Base-by-base conservation (phyloP, 2,329 filamentous ascomycete species). In the Simplicillium sp. region DNA sequence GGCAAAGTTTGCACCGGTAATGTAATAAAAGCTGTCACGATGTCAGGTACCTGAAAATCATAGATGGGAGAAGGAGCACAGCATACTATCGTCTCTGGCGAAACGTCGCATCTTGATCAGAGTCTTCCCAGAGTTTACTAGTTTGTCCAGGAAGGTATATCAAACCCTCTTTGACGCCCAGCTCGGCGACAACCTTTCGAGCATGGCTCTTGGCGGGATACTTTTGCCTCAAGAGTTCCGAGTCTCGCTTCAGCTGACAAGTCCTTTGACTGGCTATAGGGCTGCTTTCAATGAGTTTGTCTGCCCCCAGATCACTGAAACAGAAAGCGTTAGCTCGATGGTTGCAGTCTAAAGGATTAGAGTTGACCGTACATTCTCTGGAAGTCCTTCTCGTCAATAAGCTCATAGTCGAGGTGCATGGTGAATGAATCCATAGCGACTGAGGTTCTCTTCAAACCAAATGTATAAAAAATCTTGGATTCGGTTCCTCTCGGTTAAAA, bases 21-120 rank as follows among this genome's bases (percentile, higher is more conserved):
- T 53, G 54, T 80, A 80, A 55, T 71, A 79, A 56, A 79, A 79
- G 62, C 73, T 77, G 41, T n/a, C 34, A 11, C 13, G 6, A 29
- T 39, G 15, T 15, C 15, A 20, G 15, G 14, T 5, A 34, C 12
- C 7, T 11, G 8, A 16, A 2, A 6, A 6, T 11, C 3, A 17
- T 9, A 18, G 28, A 16, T n/a, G 7, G 33, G n/a, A 16, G 4
- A 7, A n/a, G n/a, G n/a, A n/a, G n/a, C 38, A 28, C 29, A 13
- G 56, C 71, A 43, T 64, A 77, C 73, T 79, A 77, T 60, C 75
- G 66, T 33, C 73, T 66, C 52, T 80, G 75, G 35, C 74, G 67
- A 48, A 79, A 77, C 33, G 62, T 58, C 16, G 68, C 71, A 0
- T 68, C 68, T 58, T 73, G 70, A 48, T 80, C 75, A 8, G 75